phyloP scores from a whole-genome alignment of 2,329 filamentous ascomycete species.

The Stagonosporopsis vannaccii region DNA sequence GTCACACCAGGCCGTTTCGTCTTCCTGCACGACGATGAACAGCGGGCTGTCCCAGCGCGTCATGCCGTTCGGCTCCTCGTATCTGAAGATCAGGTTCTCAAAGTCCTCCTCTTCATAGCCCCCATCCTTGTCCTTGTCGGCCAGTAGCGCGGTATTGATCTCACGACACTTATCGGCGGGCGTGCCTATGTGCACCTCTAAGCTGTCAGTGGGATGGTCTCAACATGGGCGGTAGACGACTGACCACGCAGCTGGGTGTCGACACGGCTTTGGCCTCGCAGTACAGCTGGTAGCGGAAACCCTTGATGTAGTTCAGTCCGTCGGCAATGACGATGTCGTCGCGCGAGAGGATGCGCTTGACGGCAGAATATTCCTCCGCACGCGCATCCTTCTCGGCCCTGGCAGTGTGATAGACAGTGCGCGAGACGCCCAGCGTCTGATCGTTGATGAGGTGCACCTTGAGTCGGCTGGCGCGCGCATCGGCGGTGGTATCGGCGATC shows the following conservation, averaged over 20 bases:
- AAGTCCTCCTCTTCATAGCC: slow-evolving; percentile 69
- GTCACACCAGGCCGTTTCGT: slow-evolving; percentile 71
- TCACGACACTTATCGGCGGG: slow-evolving; percentile 62
- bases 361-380: slow-evolving; percentile 76
- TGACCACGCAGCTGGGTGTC: slow-evolving; percentile 77
- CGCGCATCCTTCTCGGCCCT: slow-evolving; percentile 84
- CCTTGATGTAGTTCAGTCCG: slow-evolving; percentile 87
- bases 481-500: slow-evolving; percentile 57
- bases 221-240: slow-evolving; percentile 23
- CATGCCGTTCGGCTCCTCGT: slow-evolving; percentile 88
- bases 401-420: slow-evolving; percentile 76
- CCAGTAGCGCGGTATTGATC: slow-evolving; percentile 66
- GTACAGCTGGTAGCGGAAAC: slow-evolving; percentile 84
- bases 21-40: slow-evolving; percentile 80
- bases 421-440: slow-evolving; percentile 72
- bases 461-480: slow-evolving; percentile 59
- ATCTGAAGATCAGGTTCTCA: slow-evolving; percentile 81
- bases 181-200: slow-evolving; percentile 65
- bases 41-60: slow-evolving; percentile 83
- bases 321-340: slow-evolving; percentile 82
- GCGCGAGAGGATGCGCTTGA: slow-evolving; percentile 76
- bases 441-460: slow-evolving; percentile 79
- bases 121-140: slow-evolving; percentile 45
- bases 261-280: slow-evolving; percentile 83
- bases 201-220: slow-evolving; percentile 10